Base-by-base conservation (phyloP, 768 basidiomycete genomes). In the Amylocystis lapponica region DNA sequence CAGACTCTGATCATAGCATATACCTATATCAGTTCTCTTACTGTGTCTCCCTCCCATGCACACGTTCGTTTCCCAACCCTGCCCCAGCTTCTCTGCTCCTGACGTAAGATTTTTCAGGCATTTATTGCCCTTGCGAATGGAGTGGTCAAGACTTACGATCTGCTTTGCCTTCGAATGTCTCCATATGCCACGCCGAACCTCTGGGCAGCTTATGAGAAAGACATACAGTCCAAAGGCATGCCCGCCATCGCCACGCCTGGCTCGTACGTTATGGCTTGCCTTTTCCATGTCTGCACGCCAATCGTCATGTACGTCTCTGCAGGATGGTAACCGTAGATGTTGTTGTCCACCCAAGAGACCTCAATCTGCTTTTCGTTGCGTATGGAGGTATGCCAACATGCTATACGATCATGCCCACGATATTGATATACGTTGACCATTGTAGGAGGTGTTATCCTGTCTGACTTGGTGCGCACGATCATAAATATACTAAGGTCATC, bases 341-440 rank as follows among this genome's bases (percentile, higher is more conserved):
- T 5, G 68, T 81, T 5, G 60, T 76, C 22, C 85, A 89, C 59
- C 87, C 87, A 22, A 71, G 87, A 47, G 76, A 89, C 52, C 57
- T 90, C 34, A 83, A 86, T 53, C 66, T 79, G 19, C 53, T 88
- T 14, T 81, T 91, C 50, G 68, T 90, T 16, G 83, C 76, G n/a
- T 89, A 85, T 59, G 74, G 76, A 67, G 83, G 85, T 82, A 48
- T n/a, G n/a, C n/a, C n/a, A n/a, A n/a, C n/a, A n/a, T n/a, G n/a
- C n/a, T n/a, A n/a, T n/a, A n/a, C n/a, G n/a, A n/a, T n/a, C n/a
- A n/a, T n/a, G n/a, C n/a, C n/a, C n/a, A 2, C 6, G 45, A 16
- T 6, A 32, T 17, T 17, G 17, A 19, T 8, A 7, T 36, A 23
- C 17, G 6, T 23, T 34, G 14, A 4, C n/a, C 39, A 22, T 27